Evolutionary conservation across 2,329 filamentous ascomycete species (phyloP), one percentile per base, ranked within the genome.

Genomic region (Aquanectria penicillioides): DNA sequence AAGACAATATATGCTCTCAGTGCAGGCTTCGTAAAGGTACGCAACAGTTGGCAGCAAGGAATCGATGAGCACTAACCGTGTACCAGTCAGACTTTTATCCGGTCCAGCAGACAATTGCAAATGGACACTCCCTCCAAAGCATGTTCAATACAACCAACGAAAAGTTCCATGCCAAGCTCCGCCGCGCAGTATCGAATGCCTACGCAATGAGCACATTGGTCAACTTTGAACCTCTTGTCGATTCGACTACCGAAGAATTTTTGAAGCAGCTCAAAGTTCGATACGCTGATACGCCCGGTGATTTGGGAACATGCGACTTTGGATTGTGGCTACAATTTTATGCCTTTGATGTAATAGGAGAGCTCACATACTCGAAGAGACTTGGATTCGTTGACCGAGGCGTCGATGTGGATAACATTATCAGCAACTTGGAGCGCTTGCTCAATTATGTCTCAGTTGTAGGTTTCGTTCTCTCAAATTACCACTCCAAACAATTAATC

Each of bases 301-400:
- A 59, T 1, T 25, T 28, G 1, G 47, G 23, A 0, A 6, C 49
- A 1, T 57, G 62, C 1, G 61, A 65, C 2, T 48, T 66, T 15
- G 59, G 64, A 0, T 49, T 41, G 2, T 67, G 65, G 65, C 53
- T 67, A 0, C 65, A 67, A 3, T 67, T 57, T 5, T 67, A 67
- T 18, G 65, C 65, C 0, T 67, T 67, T 5, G 65, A 67, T 17
- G 65, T 67, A 0, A 66, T 67, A 4, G 52, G 52, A 0, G 51
- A 66, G 5, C 2, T 66, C 2, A 66, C 62, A 0, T 66, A 59
- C 28, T 61, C 56, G 0, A 63, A 65, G 10, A 40, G 64, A 12
- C 18, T 66, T 2, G 60, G 64, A 0, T 66, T 66, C 17, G 49
- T 66, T 8, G 62, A 65, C 5, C 34, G 18, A 6, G 64, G 62